A percentile compares a stretch with the other conserved stretches of the same genome.
Conservation (phyloP, 345 rosid species). For the Syzygium aqueum region DNA sequence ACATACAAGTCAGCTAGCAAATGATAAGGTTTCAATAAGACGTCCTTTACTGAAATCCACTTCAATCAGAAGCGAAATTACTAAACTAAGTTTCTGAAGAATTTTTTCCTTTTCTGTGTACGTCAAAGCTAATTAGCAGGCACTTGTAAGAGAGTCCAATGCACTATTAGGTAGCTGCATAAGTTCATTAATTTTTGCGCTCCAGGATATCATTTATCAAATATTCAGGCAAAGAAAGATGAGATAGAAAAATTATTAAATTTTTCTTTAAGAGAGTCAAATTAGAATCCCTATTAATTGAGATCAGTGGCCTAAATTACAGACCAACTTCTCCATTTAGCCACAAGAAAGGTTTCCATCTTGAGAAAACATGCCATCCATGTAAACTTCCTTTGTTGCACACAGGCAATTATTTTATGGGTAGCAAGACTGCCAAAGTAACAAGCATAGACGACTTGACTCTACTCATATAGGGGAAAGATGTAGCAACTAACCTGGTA, state of each 20-base stretch:
- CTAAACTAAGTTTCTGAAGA: not conserved
- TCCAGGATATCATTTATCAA: not conserved
- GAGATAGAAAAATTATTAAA: not conserved
- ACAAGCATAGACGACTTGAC: not conserved
- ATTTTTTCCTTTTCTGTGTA: not conserved
- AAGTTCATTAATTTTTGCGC: not conserved
- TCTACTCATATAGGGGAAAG: not conserved
- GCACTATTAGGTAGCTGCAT: not conserved
- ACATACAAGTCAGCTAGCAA: not conserved
- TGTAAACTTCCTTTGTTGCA: not conserved
- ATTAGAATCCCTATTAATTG: not conserved
- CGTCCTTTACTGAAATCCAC: not conserved
- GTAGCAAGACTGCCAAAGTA: not conserved
- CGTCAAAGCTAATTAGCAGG: not conserved
- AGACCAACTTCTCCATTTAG: not conserved
- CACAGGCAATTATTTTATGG: not conserved
- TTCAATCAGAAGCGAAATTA: not conserved
- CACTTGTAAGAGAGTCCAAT: not conserved
- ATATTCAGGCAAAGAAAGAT: not conserved
- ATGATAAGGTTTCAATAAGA: not conserved
- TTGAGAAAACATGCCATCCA: not conserved
- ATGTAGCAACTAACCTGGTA: constrained; percentile 55
- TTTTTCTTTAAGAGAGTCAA: not conserved
- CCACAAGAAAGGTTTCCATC: not conserved
- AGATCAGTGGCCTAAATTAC: not conserved